These are phyloP conservation scores for Macroventuria anomochaeta DNA, from an alignment of 2,329 filamentous ascomycete genomes.

Conservation along the genomic window DNA sequence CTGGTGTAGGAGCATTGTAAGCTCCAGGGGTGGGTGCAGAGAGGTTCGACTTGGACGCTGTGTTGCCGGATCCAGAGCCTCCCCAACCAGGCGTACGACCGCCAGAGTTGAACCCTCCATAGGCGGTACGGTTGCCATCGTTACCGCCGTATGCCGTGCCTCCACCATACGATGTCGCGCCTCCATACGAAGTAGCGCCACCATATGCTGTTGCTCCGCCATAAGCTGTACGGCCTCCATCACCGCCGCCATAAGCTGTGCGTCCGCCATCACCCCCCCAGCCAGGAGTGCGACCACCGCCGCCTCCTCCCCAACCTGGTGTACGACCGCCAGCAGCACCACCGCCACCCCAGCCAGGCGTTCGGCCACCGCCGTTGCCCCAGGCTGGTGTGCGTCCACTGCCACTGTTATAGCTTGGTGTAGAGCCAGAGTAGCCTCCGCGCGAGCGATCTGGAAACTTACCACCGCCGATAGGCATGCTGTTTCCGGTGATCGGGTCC, in stretches of 20 bases:
- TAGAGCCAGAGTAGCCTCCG: slow-evolving; percentile 47
- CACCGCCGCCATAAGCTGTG: slow-evolving; percentile 48
- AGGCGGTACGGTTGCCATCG: slow-evolving; percentile 50
- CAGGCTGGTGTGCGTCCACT: slow-evolving; percentile 45
- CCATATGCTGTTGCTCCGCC: slow-evolving; percentile 54
- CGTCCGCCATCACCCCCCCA: slow-evolving; percentile 55
- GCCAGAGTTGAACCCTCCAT: slow-evolving; percentile 60
- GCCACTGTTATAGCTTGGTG: slow-evolving; percentile 48
- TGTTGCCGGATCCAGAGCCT: slow-evolving; percentile 54
- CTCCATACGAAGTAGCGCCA: slow-evolving; percentile 73
- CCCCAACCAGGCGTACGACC: slow-evolving; percentile 62
- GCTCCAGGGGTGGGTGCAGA: slow-evolving; percentile 43
- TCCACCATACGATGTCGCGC: slow-evolving; percentile 74
- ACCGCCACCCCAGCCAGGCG: slow-evolving; percentile 59
- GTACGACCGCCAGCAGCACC: slow-evolving; percentile 47
- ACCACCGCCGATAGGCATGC: slow-evolving; percentile 69
- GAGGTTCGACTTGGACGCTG: slow-evolving; percentile 37
- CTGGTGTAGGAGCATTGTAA: slow-evolving; percentile 47
- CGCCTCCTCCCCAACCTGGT: slow-evolving; percentile 54
- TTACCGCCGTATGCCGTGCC: slow-evolving; percentile 44
- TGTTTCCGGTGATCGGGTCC: slow-evolving; percentile 76
- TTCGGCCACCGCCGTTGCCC: slow-evolving; percentile 34
- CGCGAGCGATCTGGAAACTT: slow-evolving; percentile 46
- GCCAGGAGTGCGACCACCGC: slow-evolving; percentile 53
- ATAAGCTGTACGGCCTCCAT: slow-evolving; percentile 49